Evolutionary conservation across 1,284 basidiomycete genomes (phyloP).

Genomic region (Pseudozyma sp.): DNA sequence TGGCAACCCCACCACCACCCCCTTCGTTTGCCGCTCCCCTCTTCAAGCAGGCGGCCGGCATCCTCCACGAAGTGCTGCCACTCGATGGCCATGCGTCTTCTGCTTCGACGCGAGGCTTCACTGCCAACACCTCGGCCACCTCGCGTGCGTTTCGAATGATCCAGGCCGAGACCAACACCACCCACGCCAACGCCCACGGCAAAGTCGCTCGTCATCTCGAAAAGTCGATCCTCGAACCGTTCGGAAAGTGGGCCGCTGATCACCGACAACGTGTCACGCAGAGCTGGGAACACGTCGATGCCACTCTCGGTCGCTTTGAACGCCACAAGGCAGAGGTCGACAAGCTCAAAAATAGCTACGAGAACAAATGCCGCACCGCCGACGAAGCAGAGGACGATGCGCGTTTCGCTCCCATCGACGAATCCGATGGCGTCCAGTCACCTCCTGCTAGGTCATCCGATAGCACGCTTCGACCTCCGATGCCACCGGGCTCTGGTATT

Average conservation of each 20-base stretch:
- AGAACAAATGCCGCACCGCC: conserved; percentile 62
- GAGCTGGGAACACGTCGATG: conserved; percentile 64
- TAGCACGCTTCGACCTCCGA: conserved; percentile 11
- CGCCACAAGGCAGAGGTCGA: conserved; percentile 57
- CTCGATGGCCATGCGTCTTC: conserved; percentile 20
- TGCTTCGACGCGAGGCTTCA: conserved; percentile 24
- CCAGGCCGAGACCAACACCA: conserved; percentile 46
- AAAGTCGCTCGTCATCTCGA: conserved; percentile 57
- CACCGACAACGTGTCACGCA: conserved; percentile 52
- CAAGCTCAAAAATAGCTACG: conserved; percentile 58
- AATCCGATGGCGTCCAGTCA: conserved; percentile 12
- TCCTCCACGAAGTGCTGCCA: conserved; percentile 41
- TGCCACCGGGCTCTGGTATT: not conserved
- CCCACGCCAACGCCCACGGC: conserved; percentile 54
- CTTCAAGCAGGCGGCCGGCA: conserved; percentile 45
- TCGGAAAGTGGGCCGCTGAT: conserved; percentile 58
- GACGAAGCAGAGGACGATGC: conserved; percentile 68
- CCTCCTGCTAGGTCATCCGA: conserved; percentile 15
- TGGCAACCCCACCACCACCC: conserved; percentile 45
- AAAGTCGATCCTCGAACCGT: conserved; percentile 55
- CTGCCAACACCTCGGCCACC: conserved; percentile 35
- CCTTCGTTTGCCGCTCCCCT: conserved; percentile 44
- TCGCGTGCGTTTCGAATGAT: conserved; percentile 52
- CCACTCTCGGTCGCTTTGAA: conserved; percentile 52
- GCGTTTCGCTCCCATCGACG: conserved; percentile 60